A percentile compares a stretch with the other conserved stretches of the same genome.
These are phyloP conservation scores for Sarocladium kiliense DNA, from an alignment of 2,329 filamentous ascomycete genomes.

Conservation along the genomic window DNA sequence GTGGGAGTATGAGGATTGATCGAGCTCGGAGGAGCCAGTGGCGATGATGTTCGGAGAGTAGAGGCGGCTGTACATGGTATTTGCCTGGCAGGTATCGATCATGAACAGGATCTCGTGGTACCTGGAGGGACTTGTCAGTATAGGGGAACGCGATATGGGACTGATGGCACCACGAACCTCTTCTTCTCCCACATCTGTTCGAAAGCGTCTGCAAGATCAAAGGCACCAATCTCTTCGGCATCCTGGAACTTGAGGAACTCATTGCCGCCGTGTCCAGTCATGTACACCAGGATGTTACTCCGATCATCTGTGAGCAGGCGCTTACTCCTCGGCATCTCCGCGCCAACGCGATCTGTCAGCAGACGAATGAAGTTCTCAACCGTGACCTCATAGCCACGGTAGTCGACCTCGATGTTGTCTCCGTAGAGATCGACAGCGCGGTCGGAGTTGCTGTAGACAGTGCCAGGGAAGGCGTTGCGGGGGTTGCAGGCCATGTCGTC, in stretches of 20 bases:
- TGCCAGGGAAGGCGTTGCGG: slow-evolving; percentile 94
- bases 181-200: slow-evolving; percentile 99
- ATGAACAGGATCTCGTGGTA: slow-evolving; percentile 99
- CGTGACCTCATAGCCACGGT: slow-evolving; percentile 95
- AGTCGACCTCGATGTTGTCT: slow-evolving; percentile 98
- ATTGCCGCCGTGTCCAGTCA: slow-evolving; percentile 97
- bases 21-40: slow-evolving; percentile 91
- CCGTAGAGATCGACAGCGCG: slow-evolving; percentile 94
- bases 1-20: slow-evolving; percentile 95
- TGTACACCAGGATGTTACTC: slow-evolving; percentile 96
- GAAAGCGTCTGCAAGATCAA: slow-evolving; percentile 94
- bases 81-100: slow-evolving; percentile 99
- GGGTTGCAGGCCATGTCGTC: slow-evolving; percentile 99
- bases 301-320: slow-evolving; percentile 88
- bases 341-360: slow-evolving; percentile 87
- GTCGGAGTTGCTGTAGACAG: slow-evolving; percentile 97
- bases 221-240: slow-evolving; percentile 93
- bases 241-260: slow-evolving; percentile 99
- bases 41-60: slow-evolving; percentile 98
- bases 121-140: slow-evolving; percentile 31
- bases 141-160: background rate
- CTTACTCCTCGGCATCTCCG: slow-evolving; percentile 93
- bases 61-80: slow-evolving; percentile 98
- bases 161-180: slow-evolving; percentile 39
- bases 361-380: slow-evolving; percentile 98